Evolutionary conservation across 164 flowering plant genomes (phyloP).

Genomic region (Macadamia tetraphylla): DNA sequence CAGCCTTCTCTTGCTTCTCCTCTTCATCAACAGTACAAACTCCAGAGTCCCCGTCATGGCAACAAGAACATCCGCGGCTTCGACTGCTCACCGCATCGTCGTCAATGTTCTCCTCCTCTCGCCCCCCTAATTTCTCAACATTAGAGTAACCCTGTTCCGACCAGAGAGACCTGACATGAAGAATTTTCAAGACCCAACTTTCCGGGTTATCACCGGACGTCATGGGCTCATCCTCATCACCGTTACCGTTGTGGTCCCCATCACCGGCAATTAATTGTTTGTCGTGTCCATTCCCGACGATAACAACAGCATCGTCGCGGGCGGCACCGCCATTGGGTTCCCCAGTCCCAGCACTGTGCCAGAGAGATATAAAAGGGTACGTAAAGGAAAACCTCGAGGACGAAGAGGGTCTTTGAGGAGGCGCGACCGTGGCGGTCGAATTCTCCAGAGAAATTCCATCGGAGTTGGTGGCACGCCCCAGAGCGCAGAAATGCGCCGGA

Average conservation of each 20-base stretch:
- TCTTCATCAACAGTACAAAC: constrained; percentile 22
- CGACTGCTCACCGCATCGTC: constrained; percentile 1
- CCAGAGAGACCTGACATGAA: constrained; percentile 53
- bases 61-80: constrained; percentile 7
- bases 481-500: constrained; percentile 33
- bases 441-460: constrained; percentile 23
- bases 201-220: constrained; percentile 19
- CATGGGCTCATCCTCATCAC: not conserved
- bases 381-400: constrained; percentile 42
- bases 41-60: constrained; percentile 23
- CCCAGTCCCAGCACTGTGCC: constrained; percentile 24
- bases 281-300: constrained; percentile 20
- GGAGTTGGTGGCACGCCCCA: constrained; percentile 21
- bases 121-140: constrained; percentile 9
- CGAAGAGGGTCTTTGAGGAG: constrained; percentile 17
- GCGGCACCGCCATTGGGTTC: constrained; percentile 26
- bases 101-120: not conserved
- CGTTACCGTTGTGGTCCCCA: not conserved
- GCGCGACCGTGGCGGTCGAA: constrained; percentile 12
- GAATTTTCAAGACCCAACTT: constrained; percentile 78
- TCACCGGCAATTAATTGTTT: not conserved
- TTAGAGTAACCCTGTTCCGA: constrained; percentile 15
- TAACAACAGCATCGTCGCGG: constrained; percentile 43
- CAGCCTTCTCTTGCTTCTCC: constrained; percentile 11
- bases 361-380: constrained; percentile 50